A percentile compares a stretch with the other conserved stretches of the same genome.
phyloP scores from a whole-genome alignment of 768 basidiomycete species.

The Phaeolepiota aurea region DNA sequence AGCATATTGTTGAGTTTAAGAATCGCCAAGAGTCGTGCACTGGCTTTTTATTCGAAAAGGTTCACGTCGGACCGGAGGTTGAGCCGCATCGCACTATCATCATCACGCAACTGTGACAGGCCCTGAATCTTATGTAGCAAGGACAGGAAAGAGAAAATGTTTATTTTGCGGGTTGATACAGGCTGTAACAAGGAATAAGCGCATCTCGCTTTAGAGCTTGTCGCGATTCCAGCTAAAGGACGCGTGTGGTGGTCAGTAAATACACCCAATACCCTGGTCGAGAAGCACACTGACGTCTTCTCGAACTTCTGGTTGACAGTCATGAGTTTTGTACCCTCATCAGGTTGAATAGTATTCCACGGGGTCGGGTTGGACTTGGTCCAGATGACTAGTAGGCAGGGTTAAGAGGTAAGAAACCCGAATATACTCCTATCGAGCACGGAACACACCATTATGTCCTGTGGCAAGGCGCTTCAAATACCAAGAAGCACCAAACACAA shows the following conservation, averaged over 20 bases:
- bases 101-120: not conserved
- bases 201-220: slow-evolving; percentile 46
- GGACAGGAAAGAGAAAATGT: slow-evolving; percentile 5
- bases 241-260: not conserved
- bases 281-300: slow-evolving; percentile 45
- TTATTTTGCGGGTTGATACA: not conserved
- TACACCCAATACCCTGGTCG: slow-evolving; percentile 1
- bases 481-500: slow-evolving; percentile 53
- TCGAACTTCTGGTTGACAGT: slow-evolving; percentile 68
- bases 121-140: not conserved
- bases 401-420: not conserved
- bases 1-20: not conserved
- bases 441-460: slow-evolving; percentile 40
- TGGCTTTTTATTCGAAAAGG: no score
- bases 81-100: slow-evolving; percentile 3
- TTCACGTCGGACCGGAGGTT: no score
- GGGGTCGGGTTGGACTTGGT: slow-evolving; percentile 74
- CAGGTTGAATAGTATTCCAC: slow-evolving; percentile 75
- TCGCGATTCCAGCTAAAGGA: slow-evolving; percentile 63
- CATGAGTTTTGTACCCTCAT: slow-evolving; percentile 68
- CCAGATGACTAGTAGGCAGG: slow-evolving; percentile 34
- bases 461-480: slow-evolving; percentile 60
- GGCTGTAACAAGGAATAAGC: not conserved
- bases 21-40: no score
- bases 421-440: not conserved